Evolutionary conservation across 345 rosid genomes (phyloP).

Genomic region (Ceriops tagal): DNA sequence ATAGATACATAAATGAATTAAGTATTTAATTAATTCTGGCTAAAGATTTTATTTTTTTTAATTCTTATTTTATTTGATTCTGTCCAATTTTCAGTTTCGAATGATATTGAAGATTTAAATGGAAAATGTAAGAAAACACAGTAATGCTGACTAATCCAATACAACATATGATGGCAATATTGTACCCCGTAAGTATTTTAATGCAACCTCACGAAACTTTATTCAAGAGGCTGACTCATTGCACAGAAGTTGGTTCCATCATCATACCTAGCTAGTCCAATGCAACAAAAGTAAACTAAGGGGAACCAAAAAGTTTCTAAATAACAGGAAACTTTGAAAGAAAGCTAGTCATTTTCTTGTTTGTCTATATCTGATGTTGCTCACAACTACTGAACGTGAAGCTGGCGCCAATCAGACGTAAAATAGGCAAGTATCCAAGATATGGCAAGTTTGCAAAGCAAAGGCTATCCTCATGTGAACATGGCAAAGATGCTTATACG

Average conservation of each 20-base stretch:
- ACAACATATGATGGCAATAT: no score
- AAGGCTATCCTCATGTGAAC: constrained; percentile 19
- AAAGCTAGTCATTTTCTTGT: constrained; percentile 31
- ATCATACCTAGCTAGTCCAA: constrained; percentile 7
- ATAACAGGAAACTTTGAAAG: not conserved
- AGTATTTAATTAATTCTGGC: no score
- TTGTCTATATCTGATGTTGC: constrained; percentile 22
- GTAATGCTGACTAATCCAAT: no score
- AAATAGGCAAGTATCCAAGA: constrained; percentile 31
- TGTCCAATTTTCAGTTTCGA: no score
- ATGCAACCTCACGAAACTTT: no score
- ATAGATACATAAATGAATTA: no score
- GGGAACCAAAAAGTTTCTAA: not conserved
- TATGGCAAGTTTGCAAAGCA: constrained; percentile 29
- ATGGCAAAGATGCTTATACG: constrained; percentile 29
- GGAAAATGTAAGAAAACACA: no score
- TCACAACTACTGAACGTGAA: constrained; percentile 15
- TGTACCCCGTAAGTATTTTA: no score
- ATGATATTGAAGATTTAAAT: no score
- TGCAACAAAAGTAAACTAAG: no score
- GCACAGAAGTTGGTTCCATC: constrained; percentile 24
- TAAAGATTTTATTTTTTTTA: no score
- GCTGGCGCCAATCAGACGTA: constrained; percentile 37
- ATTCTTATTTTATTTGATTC: no score
- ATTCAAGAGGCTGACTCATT: not conserved